These are phyloP conservation scores for Canavalia ensiformis DNA, from an alignment of 306 rosid species.

Conservation along the genomic window DNA sequence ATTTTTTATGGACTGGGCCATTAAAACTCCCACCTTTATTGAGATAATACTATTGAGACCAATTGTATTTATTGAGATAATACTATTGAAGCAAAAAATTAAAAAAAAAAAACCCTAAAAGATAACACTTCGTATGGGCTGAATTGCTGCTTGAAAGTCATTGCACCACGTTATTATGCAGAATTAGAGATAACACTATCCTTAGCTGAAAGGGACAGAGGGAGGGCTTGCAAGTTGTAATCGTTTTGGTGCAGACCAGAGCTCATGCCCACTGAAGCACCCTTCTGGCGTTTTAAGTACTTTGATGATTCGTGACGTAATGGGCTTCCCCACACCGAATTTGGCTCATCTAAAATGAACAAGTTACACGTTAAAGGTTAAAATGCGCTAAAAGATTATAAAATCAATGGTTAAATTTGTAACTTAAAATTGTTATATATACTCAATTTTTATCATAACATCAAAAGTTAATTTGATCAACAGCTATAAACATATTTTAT, in stretches of 20 bases:
- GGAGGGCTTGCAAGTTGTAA: not conserved
- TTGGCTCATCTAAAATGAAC: too few species aligned
- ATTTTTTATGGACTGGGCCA: conserved; percentile 2
- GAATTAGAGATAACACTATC: not conserved
- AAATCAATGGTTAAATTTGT: too few species aligned
- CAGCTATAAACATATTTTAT: too few species aligned
- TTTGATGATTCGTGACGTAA: conserved; percentile 10
- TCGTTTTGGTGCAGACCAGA: not conserved
- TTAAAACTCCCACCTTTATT: not conserved
- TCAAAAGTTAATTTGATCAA: too few species aligned
- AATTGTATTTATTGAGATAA: not conserved
- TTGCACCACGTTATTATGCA: not conserved
- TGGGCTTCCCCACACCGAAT: too few species aligned
- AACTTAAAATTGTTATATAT: too few species aligned
- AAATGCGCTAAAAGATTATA: too few species aligned
- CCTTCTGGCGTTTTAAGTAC: not conserved
- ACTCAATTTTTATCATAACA: too few species aligned
- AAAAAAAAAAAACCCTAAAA: not conserved
- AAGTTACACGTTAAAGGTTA: too few species aligned
- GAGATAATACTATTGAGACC: not conserved
- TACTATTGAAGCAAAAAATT: not conserved
- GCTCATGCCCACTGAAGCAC: not conserved
- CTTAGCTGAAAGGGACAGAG: not conserved
- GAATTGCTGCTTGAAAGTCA: not conserved
- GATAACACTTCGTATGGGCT: not conserved